A percentile compares a stretch with the other conserved stretches of the same genome.
Conservation (phyloP, 345 rosid genomes). For the Capsella bursapastoris region DNA sequence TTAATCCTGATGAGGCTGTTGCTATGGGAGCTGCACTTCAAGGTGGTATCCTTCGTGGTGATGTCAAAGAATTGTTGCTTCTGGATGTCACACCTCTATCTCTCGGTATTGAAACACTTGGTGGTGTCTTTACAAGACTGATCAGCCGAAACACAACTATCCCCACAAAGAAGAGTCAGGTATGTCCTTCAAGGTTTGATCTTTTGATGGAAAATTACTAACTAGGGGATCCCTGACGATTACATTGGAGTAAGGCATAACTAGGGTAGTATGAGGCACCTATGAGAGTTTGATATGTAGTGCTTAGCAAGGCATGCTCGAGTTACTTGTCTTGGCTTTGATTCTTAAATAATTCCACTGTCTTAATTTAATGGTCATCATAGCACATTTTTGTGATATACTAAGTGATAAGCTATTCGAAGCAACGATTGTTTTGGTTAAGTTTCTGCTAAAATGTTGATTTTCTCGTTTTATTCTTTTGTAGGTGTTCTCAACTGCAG, state of each 20-base stretch:
- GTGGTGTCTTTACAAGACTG: constrained; percentile 77
- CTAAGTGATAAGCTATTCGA: background rate
- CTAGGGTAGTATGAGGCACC: background rate
- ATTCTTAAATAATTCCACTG: background rate
- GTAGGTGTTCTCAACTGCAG: constrained; percentile 90
- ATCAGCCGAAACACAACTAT: constrained; percentile 83
- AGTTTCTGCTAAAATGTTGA: constrained; percentile 4
- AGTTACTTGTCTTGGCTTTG: constrained; percentile 1
- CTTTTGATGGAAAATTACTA: background rate
- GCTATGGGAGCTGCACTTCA: constrained; percentile 93
- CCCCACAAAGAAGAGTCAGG: constrained; percentile 92
- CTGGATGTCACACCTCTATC: constrained; percentile 92
- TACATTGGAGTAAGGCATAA: background rate
- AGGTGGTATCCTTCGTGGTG: constrained; percentile 93
- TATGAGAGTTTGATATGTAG: constrained; percentile 2
- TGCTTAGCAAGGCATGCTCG: constrained; percentile 6
- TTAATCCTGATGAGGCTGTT: constrained; percentile 92
- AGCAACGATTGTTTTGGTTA: constrained; percentile 4
- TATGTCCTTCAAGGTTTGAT: constrained; percentile 28
- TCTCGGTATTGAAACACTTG: constrained; percentile 88
- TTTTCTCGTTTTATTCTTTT: background rate
- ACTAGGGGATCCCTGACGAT: background rate
- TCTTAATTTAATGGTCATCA: background rate
- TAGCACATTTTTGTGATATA: constrained; percentile 3
- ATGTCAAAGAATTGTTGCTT: constrained; percentile 86